phyloP scores from a whole-genome alignment of 2,329 filamentous ascomycete genomes.

The Xylogone sp. region DNA sequence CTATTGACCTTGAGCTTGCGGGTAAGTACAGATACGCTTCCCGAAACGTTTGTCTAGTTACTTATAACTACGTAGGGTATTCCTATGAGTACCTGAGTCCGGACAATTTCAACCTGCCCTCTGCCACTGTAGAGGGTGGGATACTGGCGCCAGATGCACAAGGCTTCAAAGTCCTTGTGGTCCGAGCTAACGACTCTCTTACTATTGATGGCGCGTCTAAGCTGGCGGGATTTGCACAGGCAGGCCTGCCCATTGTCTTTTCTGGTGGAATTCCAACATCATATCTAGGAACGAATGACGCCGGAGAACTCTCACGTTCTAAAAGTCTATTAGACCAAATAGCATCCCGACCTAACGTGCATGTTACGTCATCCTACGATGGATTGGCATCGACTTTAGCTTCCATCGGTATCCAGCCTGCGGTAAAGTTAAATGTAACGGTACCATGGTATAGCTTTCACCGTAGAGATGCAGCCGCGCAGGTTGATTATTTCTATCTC shows the following conservation, averaged over 20 bases:
- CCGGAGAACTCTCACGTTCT: constrained; percentile 8
- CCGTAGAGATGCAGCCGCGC: constrained; percentile 24
- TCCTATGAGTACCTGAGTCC: constrained; percentile 37
- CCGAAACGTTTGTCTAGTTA: not conserved
- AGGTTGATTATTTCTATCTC: constrained; percentile 34
- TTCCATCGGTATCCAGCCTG: constrained; percentile 28
- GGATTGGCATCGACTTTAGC: constrained; percentile 28
- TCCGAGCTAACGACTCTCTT: constrained; percentile 32
- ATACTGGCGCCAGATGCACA: constrained; percentile 35
- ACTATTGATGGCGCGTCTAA: constrained; percentile 30
- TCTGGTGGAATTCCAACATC: constrained; percentile 29
- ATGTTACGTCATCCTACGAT: constrained; percentile 24
- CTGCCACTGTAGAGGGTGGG: constrained; percentile 32
- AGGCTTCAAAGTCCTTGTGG: constrained; percentile 38
- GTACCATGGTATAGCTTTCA: constrained; percentile 33
- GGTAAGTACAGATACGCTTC: not conserved
- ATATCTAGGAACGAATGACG: constrained; percentile 14
- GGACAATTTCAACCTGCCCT: constrained; percentile 36
- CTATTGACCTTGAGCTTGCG: not conserved
- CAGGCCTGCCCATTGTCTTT: constrained; percentile 40
- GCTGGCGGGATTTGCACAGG: constrained; percentile 30
- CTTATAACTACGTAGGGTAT: constrained; percentile 8
- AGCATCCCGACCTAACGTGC: constrained; percentile 29
- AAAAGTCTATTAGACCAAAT: constrained; percentile 21
- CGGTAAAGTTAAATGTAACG: constrained; percentile 21